phyloP scores from a whole-genome alignment of 2,329 filamentous ascomycete genomes.

The Pyrenochaeta sp. region DNA sequence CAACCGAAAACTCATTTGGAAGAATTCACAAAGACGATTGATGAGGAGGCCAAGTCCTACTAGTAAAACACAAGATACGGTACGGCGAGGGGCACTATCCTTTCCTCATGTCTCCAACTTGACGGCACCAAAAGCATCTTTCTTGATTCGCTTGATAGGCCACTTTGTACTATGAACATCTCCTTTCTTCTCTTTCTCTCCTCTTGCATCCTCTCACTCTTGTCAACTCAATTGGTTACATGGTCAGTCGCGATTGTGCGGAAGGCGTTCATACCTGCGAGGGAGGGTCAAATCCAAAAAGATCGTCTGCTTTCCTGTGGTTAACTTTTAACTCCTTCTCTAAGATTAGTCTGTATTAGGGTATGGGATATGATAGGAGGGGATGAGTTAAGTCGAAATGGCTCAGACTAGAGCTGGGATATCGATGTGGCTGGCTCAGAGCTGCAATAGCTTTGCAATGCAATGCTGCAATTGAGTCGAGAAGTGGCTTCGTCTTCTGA shows the following conservation, averaged over 20 bases:
- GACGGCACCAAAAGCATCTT: slow-evolving; percentile 35
- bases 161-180: slow-evolving; percentile 46
- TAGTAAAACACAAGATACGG: slow-evolving; percentile 17
- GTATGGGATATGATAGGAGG: slow-evolving; percentile 8
- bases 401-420: background rate
- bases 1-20: slow-evolving; percentile 3
- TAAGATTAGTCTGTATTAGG: slow-evolving; percentile 22
- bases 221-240: slow-evolving; percentile 24
- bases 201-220: slow-evolving; percentile 46
- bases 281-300: slow-evolving; percentile 35
- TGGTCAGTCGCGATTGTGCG: slow-evolving; percentile 28
- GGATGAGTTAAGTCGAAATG: background rate
- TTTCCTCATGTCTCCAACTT: slow-evolving; percentile 26
- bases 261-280: slow-evolving; percentile 37
- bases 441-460: slow-evolving; percentile 2
- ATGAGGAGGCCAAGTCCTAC: slow-evolving; percentile 37
- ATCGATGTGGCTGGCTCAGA: slow-evolving; percentile 1
- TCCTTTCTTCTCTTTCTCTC: slow-evolving; percentile 33
- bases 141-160: slow-evolving; percentile 33
- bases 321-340: slow-evolving; percentile 16
- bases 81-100: slow-evolving; percentile 35
- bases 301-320: slow-evolving; percentile 21
- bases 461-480: background rate
- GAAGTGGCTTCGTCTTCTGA: background rate
- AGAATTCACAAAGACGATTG: slow-evolving; percentile 5